Conservation (phyloP, 306 rosid genomes). For the Prunus campanulata region DNA sequence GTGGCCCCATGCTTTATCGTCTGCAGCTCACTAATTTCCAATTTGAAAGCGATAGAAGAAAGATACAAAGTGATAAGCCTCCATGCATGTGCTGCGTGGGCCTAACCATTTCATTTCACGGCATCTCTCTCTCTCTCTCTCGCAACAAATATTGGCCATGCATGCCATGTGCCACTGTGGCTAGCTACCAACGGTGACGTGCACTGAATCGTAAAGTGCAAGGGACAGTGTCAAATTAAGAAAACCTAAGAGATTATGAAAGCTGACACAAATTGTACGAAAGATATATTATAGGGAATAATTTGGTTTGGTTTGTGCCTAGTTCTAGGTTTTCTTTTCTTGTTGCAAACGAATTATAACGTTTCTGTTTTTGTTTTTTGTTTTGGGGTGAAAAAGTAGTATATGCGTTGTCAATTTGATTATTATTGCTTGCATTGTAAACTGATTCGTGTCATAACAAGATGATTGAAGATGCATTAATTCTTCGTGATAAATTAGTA, state of each 20-base stretch:
- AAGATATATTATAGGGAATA: neutral
- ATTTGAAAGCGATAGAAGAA: conserved; percentile 2
- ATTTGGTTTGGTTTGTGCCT: neutral
- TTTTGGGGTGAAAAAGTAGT: neutral
- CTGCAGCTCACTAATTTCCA: neutral
- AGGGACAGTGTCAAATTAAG: neutral
- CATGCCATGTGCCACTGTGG: conserved; percentile 1
- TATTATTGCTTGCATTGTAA: neutral
- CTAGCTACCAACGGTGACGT: neutral
- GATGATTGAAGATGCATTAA: neutral
- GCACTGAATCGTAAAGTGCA: neutral
- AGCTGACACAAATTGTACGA: neutral
- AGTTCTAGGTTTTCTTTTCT: neutral
- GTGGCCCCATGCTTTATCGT: neutral
- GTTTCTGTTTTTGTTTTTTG: too few species aligned
- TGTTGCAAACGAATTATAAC: neutral
- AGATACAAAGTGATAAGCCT: neutral
- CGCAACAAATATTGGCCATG: neutral
- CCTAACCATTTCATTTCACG: neutral
- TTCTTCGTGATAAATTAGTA: neutral
- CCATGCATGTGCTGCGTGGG: conserved; percentile 9
- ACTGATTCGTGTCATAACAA: neutral
- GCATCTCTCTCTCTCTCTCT: neutral
- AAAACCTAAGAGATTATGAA: neutral
- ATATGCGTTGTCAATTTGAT: too few species aligned